Conservation (phyloP, 768 basidiomycete genomes). For the Infundibulicybe gibba region DNA sequence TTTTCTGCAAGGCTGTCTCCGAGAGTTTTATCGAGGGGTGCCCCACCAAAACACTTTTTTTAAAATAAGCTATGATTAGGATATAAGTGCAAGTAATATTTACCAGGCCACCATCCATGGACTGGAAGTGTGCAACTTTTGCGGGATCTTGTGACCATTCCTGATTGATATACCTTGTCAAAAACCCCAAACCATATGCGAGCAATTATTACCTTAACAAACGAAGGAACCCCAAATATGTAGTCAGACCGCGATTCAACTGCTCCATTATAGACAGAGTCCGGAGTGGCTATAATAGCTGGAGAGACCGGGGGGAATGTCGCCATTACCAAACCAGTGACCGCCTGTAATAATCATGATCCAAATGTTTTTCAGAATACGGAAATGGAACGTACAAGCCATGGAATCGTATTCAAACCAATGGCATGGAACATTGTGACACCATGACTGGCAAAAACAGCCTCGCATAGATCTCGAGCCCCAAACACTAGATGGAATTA, state of each 20-base stretch:
- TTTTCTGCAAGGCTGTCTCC: slow-evolving; percentile 14
- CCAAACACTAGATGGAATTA: slow-evolving; percentile 14
- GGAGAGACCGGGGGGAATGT: slow-evolving; percentile 24
- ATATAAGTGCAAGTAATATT: slow-evolving; percentile 8
- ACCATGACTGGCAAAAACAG: slow-evolving; percentile 17
- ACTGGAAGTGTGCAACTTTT: not conserved
- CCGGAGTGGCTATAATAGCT: slow-evolving; percentile 21
- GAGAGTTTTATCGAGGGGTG: slow-evolving; percentile 18
- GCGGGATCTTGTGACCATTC: slow-evolving; percentile 10
- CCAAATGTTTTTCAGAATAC: slow-evolving; percentile 7
- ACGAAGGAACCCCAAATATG: slow-evolving; percentile 23
- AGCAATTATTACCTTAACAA: slow-evolving; percentile 22
- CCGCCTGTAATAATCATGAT: slow-evolving; percentile 17
- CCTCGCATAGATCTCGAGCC: slow-evolving; percentile 17
- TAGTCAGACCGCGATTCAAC: slow-evolving; percentile 15
- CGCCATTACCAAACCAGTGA: slow-evolving; percentile 19
- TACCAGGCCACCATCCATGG: slow-evolving; percentile 22
- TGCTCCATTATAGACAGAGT: slow-evolving; percentile 19
- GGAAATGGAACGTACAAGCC: slow-evolving; percentile 4
- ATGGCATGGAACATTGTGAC: slow-evolving; percentile 28
- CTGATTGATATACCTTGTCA: not conserved
- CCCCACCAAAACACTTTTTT: slow-evolving; percentile 19
- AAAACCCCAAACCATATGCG: not conserved
- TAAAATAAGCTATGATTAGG: not conserved
- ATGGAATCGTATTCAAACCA: slow-evolving; percentile 19